phyloP scores from a whole-genome alignment of 2,329 filamentous ascomycete genomes.

The Alternaria tenuissima region DNA sequence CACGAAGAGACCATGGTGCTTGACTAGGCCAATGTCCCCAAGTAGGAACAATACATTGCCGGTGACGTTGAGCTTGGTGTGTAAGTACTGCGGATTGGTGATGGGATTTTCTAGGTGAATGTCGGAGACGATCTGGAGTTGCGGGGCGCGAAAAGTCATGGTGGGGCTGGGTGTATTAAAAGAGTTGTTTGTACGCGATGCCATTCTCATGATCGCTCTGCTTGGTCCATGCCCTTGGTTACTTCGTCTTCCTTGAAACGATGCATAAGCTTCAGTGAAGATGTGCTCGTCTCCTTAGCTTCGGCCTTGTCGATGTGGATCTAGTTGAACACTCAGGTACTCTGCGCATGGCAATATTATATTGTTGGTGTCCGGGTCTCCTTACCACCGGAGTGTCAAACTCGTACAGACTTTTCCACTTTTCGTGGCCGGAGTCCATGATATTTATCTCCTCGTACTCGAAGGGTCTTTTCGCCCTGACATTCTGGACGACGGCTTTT shows the following conservation, averaged over 20 bases:
- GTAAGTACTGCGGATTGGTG: neutral
- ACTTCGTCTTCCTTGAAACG: constrained; percentile 74
- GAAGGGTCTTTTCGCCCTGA: constrained; percentile 73
- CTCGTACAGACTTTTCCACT: constrained; percentile 78
- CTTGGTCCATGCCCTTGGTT: constrained; percentile 71
- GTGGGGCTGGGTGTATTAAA: neutral
- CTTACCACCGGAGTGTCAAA: constrained; percentile 82
- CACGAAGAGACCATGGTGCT: neutral
- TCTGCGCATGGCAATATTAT: constrained; percentile 11
- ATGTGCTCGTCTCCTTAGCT: constrained; percentile 60
- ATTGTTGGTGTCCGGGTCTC: constrained; percentile 1
- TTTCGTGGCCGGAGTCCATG: constrained; percentile 66
- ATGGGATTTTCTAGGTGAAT: neutral
- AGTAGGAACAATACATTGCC: neutral
- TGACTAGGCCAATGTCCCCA: neutral
- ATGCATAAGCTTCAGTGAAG: constrained; percentile 79
- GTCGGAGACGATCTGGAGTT: neutral
- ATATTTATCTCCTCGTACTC: constrained; percentile 75
- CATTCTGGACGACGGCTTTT: constrained; percentile 71
- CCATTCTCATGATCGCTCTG: constrained; percentile 21
- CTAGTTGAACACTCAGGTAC: constrained; percentile 48
- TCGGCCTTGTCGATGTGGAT: constrained; percentile 68
- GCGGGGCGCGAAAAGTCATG: neutral
- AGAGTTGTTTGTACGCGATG: too few relatives aligned
- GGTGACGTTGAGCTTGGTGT: neutral